Evolutionary conservation across 2,329 filamentous ascomycete species (phyloP).

Genomic region (Sphaerulina musiva): DNA sequence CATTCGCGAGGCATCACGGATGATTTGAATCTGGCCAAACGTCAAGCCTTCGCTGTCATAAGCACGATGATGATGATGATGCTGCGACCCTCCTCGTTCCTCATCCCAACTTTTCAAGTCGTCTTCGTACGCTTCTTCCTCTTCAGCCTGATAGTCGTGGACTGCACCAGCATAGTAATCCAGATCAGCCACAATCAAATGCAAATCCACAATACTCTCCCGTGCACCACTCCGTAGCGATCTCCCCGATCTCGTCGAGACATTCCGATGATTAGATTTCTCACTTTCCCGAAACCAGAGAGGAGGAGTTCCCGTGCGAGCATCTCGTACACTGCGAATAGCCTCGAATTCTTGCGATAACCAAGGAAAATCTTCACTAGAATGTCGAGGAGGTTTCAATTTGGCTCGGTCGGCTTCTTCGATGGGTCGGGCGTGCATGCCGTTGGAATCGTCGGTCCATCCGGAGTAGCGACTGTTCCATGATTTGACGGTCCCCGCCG

Average conservation of each 20-base stretch:
- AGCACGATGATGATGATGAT: not conserved
- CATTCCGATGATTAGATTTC: slow-evolving; percentile 19
- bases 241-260: slow-evolving; percentile 11
- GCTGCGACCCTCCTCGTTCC: slow-evolving; percentile 20
- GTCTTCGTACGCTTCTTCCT: slow-evolving; percentile 27
- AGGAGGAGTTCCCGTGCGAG: slow-evolving; percentile 23
- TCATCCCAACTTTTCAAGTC: slow-evolving; percentile 29
- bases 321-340: slow-evolving; percentile 22
- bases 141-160: slow-evolving; percentile 32
- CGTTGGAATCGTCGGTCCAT: slow-evolving; percentile 27
- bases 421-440: slow-evolving; percentile 20
- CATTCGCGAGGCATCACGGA: slow-evolving; percentile 25
- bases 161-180: slow-evolving; percentile 35
- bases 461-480: slow-evolving; percentile 30
- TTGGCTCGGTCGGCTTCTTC: slow-evolving; percentile 30
- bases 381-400: slow-evolving; percentile 20
- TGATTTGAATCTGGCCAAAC: slow-evolving; percentile 31
- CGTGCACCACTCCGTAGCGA: slow-evolving; percentile 26
- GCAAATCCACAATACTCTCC: slow-evolving; percentile 32
- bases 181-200: slow-evolving; percentile 33
- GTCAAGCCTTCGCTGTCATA: slow-evolving; percentile 23
- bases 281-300: slow-evolving; percentile 32
- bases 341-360: slow-evolving; percentile 30
- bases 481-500: slow-evolving; percentile 31
- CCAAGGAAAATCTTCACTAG: slow-evolving; percentile 31